phyloP scores from a whole-genome alignment of 2,329 filamentous ascomycete genomes.

The Ilyonectria sp. region DNA sequence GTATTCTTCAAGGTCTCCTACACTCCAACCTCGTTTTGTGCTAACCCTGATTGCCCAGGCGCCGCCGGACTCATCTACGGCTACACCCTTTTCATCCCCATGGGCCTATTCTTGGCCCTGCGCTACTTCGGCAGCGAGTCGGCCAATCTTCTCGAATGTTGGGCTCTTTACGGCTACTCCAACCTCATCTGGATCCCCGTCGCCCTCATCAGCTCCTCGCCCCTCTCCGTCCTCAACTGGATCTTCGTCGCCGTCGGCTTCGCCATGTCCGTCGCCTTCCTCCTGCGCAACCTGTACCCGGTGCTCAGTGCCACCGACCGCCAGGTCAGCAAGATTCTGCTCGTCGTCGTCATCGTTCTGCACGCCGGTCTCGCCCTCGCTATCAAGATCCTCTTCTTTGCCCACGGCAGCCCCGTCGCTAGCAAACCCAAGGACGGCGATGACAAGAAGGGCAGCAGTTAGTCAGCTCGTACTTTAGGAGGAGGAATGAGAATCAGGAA shows the following conservation, averaged over 20 bases:
- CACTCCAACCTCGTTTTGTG: slow-evolving; percentile 4
- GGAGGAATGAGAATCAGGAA: not conserved
- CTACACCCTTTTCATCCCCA: slow-evolving; percentile 90
- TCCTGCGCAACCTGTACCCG: slow-evolving; percentile 90
- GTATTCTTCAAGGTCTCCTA: slow-evolving; percentile 42
- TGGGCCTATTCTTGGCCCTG: slow-evolving; percentile 88
- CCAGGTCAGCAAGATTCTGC: slow-evolving; percentile 89
- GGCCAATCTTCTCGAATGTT: slow-evolving; percentile 94
- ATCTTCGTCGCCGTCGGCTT: slow-evolving; percentile 92
- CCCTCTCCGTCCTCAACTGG: slow-evolving; percentile 90
- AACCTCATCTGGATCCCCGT: slow-evolving; percentile 99
- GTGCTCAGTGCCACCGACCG: slow-evolving; percentile 93
- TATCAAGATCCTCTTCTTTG: slow-evolving; percentile 98
- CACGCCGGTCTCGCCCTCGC: slow-evolving; percentile 93
- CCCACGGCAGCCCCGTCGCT: slow-evolving; percentile 73
- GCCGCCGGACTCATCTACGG: slow-evolving; percentile 95
- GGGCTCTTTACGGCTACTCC: slow-evolving; percentile 94
- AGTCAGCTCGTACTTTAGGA: slow-evolving; percentile 38
- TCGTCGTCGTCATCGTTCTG: slow-evolving; percentile 86
- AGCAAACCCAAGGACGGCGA: slow-evolving; percentile 56
- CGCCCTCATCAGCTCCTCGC: slow-evolving; percentile 91
- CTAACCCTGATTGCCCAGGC: slow-evolving; percentile 59
- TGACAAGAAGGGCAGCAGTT: slow-evolving; percentile 37
- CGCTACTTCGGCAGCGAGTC: slow-evolving; percentile 97
- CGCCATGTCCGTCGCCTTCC: slow-evolving; percentile 84